Conservation (phyloP, 805 yeast genomes). For the Ogataea parapolymorpha region DNA sequence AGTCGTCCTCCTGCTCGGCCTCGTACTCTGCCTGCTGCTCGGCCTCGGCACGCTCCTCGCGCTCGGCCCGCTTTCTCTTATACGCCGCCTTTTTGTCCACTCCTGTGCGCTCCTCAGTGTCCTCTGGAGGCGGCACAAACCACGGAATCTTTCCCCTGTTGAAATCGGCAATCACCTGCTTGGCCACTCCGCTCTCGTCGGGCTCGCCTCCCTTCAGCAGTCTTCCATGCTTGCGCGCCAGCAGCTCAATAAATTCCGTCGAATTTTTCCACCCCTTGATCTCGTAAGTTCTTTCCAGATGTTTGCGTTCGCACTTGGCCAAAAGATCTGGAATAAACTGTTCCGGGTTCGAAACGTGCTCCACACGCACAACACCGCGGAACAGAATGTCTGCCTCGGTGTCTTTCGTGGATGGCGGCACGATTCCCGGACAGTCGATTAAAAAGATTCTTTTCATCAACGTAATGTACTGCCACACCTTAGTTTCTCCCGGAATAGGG, state of each 20-base stretch:
- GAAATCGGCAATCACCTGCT: slow-evolving; percentile 87
- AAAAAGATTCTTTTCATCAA: slow-evolving; percentile 92
- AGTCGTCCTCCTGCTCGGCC: slow-evolving; percentile 22
- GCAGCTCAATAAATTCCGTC: slow-evolving; percentile 79
- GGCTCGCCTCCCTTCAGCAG: slow-evolving; percentile 97
- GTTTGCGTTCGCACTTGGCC: slow-evolving; percentile 80
- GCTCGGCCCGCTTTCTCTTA: slow-evolving; percentile 52
- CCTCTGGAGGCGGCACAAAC: slow-evolving; percentile 93
- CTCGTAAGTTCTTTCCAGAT: slow-evolving; percentile 93
- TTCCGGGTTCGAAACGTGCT: slow-evolving; percentile 92
- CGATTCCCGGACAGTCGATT: slow-evolving; percentile 98
- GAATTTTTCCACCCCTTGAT: slow-evolving; percentile 82
- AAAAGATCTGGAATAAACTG: slow-evolving; percentile 89
- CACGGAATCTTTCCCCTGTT: slow-evolving; percentile 97
- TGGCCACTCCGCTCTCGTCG: slow-evolving; percentile 90
- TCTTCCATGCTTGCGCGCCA: slow-evolving; percentile 92
- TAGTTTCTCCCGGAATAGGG: slow-evolving; percentile 98
- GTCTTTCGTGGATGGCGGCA: slow-evolving; percentile 90
- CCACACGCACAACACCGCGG: slow-evolving; percentile 98
- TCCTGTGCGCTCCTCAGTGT: slow-evolving; percentile 53
- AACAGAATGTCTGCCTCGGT: slow-evolving; percentile 87
- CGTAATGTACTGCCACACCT: slow-evolving; percentile 98
- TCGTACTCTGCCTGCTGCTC: slow-evolving; percentile 28
- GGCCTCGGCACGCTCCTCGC: slow-evolving; percentile 34
- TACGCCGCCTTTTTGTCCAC: slow-evolving; percentile 53